Base-by-base conservation (phyloP, 805 yeast genomes). In the Metschnikowia aberdeeniae region DNA sequence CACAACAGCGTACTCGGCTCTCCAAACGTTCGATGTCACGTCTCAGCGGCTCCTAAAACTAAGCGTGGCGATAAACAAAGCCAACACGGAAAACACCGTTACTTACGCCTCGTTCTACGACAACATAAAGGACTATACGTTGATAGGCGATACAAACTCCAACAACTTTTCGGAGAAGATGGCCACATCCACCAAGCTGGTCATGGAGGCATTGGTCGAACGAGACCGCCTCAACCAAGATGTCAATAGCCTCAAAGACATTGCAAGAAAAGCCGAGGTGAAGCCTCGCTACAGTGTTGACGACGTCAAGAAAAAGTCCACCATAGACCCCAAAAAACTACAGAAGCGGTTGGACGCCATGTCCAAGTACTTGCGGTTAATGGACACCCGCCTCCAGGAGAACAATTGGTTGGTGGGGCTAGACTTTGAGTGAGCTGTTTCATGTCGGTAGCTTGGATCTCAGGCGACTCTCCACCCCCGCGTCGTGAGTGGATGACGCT, bases 401-500 rank as follows among this genome's bases (percentile, higher is more conserved):
- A 29, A 19, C n/a, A 37, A 37, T 26, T 37, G 40, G 40, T 7
- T 30, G 19, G 27, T n/a, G 8, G 34, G 13, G 5, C n/a, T 36
- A 2, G 32, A 27, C 4, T 36, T 36, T 27, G 32, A 36, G 8
- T 36, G n/a, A 8, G 31, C 8, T 14, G 31, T 36, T 36, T 14
- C 38, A 12, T 36, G 40, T 36, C 12, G 40, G 40, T 36, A 36
- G 24, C 40, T 13, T 27, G 40, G 40, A 9, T 36, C 40, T 36
- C 17, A 26, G 12, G 40, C 31, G 39, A 13, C 17, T 36, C 26
- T 36, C 22, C 39, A 26, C 2, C 31, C 39, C 31, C 20, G 8
- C 31, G 12, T 20, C 19, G 30, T 36, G 30, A 24, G 14, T 36
- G 26, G 26, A 22, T 22, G 26, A 22, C 26, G 26, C 26, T 22